Conservation (phyloP, 805 yeast genomes). For the Komagataella populi region DNA sequence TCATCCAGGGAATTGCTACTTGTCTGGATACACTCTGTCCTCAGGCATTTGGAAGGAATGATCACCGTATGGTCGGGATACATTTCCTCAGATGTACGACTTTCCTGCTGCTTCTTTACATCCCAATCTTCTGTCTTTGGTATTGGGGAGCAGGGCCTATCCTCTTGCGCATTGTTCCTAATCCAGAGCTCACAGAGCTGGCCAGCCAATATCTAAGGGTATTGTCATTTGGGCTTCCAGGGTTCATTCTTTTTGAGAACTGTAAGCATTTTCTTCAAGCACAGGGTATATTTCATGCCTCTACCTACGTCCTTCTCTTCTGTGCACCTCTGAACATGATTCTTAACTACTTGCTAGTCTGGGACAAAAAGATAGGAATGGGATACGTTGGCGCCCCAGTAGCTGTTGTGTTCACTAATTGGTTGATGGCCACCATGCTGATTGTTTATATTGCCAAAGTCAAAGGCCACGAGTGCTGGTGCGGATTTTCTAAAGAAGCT, state of each 20-base stretch:
- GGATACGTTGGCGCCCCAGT: constrained; percentile 74
- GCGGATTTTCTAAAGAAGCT: constrained; percentile 18
- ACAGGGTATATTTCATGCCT: constrained; percentile 71
- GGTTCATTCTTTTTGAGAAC: constrained; percentile 47
- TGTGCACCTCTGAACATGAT: constrained; percentile 68
- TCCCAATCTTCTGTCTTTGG: constrained; percentile 54
- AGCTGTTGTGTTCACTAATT: constrained; percentile 57
- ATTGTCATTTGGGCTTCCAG: constrained; percentile 56
- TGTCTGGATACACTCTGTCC: constrained; percentile 69
- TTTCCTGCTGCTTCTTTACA: constrained; percentile 31
- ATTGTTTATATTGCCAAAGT: constrained; percentile 28
- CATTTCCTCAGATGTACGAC: constrained; percentile 56
- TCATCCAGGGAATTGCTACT: constrained; percentile 69
- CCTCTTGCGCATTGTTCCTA: constrained; percentile 19
- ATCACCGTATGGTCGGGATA: constrained; percentile 51
- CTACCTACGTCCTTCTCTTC: constrained; percentile 52
- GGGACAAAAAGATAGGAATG: constrained; percentile 37
- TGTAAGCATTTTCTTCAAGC: constrained; percentile 64
- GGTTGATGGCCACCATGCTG: constrained; percentile 52
- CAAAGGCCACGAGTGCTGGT: constrained; percentile 31
- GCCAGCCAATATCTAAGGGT: constrained; percentile 48
- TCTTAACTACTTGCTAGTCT: constrained; percentile 55
- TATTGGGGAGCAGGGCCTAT: constrained; percentile 37
- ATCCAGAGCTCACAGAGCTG: constrained; percentile 27
- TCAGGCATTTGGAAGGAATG: constrained; percentile 63